Conservation (phyloP, 768 basidiomycete genomes). For the Leccinum variicolor region DNA sequence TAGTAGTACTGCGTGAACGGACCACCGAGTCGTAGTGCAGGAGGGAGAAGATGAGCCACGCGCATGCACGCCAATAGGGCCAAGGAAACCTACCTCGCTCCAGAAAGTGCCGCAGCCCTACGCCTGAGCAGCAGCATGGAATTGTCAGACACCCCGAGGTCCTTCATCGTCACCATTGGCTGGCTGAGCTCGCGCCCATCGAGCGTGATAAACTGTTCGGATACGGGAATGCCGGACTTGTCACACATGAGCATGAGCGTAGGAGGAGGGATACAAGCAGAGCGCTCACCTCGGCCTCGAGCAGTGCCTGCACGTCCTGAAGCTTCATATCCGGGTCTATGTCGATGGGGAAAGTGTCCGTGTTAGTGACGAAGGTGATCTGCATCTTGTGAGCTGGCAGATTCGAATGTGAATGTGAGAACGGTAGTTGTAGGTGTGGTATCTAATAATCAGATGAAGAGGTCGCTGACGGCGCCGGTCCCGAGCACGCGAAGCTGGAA, state of each 20-base stretch:
- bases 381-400: slow-evolving; percentile 40
- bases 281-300: slow-evolving; percentile 89
- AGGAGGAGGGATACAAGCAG: not conserved
- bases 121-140: slow-evolving; percentile 69
- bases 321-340: slow-evolving; percentile 90
- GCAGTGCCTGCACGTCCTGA: slow-evolving; percentile 86
- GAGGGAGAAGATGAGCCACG: not conserved
- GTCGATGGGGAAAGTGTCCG: slow-evolving; percentile 66
- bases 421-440: not conserved
- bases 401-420: not conserved
- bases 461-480: not conserved
- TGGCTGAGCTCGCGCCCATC: slow-evolving; percentile 63
- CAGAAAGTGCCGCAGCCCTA: slow-evolving; percentile 44
- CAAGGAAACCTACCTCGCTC: slow-evolving; percentile 35
- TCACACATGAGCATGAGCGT: not conserved
- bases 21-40: not conserved
- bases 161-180: slow-evolving; percentile 64
- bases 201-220: slow-evolving; percentile 71
- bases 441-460: slow-evolving; percentile 6
- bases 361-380: slow-evolving; percentile 68
- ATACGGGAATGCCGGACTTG: slow-evolving; percentile 72
- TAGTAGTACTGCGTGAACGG: slow-evolving; percentile 24
- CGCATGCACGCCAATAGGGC: not conserved
- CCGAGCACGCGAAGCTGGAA: not conserved
- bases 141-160: slow-evolving; percentile 56